Conservation (phyloP, 768 basidiomycete genomes). For the Vararia minispora region DNA sequence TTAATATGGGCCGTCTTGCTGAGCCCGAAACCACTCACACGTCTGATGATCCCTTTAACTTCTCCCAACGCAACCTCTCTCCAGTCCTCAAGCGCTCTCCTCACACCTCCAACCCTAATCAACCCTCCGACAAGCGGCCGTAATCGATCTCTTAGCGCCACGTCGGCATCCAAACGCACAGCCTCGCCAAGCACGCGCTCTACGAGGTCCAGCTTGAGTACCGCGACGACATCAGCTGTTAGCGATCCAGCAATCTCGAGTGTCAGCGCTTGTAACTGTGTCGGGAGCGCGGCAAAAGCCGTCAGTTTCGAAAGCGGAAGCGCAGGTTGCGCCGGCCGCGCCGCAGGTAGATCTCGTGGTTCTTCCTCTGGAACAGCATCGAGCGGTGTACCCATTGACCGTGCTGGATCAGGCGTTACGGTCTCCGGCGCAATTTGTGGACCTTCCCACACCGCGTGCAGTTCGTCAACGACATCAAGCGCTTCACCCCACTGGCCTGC, state of each 20-base stretch:
- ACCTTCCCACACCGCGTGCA: conserved; percentile 47
- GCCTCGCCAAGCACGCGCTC: conserved; percentile 30
- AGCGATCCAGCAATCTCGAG: conserved; percentile 69
- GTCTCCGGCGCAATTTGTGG: background rate
- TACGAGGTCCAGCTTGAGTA: conserved; percentile 56
- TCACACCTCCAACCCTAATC: conserved; percentile 56
- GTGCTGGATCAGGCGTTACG: background rate
- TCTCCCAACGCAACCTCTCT: conserved; percentile 55
- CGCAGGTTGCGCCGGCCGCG: conserved; percentile 12
- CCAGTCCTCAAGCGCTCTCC: conserved; percentile 60
- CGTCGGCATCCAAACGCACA: conserved; percentile 19
- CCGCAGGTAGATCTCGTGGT: conserved; percentile 13
- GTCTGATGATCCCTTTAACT: conserved; percentile 43
- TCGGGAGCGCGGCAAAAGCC: conserved; percentile 68
- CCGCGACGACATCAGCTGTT: conserved; percentile 64
- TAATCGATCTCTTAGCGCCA: conserved; percentile 49
- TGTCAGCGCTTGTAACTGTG: conserved; percentile 58
- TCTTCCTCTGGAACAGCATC: conserved; percentile 25
- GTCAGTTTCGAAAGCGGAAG: conserved; percentile 57
- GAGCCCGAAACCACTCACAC: conserved; percentile 31
- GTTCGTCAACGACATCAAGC: conserved; percentile 57
- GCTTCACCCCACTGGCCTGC: conserved; percentile 87
- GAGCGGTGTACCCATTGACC: conserved; percentile 1
- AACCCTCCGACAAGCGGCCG: conserved; percentile 72
- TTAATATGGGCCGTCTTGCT: background rate